phyloP scores from a whole-genome alignment of 108 stramenopile species.

The Hondaea fermentalgiana region DNA sequence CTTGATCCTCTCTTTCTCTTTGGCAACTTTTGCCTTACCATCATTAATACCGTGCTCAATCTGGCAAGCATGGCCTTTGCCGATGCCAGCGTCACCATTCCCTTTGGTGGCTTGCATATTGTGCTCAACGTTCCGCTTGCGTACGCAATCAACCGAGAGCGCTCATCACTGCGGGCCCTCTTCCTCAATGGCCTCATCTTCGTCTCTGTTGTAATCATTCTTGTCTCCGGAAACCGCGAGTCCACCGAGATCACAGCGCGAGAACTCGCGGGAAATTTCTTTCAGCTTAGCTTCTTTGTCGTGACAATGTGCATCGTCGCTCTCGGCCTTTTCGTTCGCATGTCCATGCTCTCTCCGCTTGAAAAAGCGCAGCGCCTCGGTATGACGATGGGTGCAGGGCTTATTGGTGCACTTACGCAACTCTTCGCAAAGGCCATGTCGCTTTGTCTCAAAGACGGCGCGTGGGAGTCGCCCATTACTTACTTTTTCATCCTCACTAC shows the following conservation, averaged over 20 bases:
- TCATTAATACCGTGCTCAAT: background rate
- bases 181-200: background rate
- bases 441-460: background rate
- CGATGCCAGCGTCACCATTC: background rate
- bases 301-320: background rate
- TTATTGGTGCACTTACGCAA: background rate
- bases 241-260: background rate
- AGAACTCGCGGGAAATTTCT: background rate
- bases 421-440: background rate
- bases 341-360: background rate
- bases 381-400: background rate
- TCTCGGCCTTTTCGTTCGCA: background rate
- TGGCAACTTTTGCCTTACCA: background rate
- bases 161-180: background rate
- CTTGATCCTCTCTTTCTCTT: background rate
- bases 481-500: background rate
- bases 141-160: background rate
- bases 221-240: background rate
- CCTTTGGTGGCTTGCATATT: conserved; percentile 1
- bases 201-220: background rate
- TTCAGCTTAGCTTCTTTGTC: background rate
- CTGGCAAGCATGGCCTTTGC: background rate
- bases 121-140: background rate
- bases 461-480: background rate
- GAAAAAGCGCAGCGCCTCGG: background rate